These are phyloP conservation scores for Alliaria petiolata DNA, from an alignment of 345 rosid genomes.

Conservation along the genomic window DNA sequence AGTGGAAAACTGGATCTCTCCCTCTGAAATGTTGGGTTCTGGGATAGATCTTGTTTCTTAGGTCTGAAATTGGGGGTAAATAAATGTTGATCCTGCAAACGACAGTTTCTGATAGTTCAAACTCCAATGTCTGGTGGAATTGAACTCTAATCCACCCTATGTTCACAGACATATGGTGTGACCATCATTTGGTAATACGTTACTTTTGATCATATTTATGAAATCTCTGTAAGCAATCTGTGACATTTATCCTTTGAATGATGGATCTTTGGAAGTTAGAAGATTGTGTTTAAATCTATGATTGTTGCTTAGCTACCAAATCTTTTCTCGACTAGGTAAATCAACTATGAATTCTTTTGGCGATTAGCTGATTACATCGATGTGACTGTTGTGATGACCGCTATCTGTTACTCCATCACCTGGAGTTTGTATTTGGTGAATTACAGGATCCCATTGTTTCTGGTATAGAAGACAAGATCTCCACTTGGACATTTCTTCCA, in stretches of 20 bases:
- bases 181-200: not conserved
- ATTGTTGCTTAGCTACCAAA: not conserved
- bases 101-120: not conserved
- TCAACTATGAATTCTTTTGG: too few species aligned
- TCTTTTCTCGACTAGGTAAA: not conserved
- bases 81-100: not conserved
- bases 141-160: too few species aligned
- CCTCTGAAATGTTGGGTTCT: not conserved
- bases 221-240: too few species aligned
- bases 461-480: conserved; percentile 91
- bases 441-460: conserved; percentile 78
- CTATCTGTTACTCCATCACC: not conserved
- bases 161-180: too few species aligned
- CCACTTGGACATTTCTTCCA: conserved; percentile 95
- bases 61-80: not conserved
- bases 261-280: not conserved
- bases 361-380: not conserved
- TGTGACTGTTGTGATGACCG: not conserved
- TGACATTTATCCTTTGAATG: not conserved
- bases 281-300: not conserved
- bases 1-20: not conserved
- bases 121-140: too few species aligned
- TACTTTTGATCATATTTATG: not conserved
- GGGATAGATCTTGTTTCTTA: not conserved
- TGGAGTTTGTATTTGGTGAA: conserved; percentile 2